Base-by-base conservation (phyloP, 2,329 filamentous ascomycete species). In the Madurella fahalii region DNA sequence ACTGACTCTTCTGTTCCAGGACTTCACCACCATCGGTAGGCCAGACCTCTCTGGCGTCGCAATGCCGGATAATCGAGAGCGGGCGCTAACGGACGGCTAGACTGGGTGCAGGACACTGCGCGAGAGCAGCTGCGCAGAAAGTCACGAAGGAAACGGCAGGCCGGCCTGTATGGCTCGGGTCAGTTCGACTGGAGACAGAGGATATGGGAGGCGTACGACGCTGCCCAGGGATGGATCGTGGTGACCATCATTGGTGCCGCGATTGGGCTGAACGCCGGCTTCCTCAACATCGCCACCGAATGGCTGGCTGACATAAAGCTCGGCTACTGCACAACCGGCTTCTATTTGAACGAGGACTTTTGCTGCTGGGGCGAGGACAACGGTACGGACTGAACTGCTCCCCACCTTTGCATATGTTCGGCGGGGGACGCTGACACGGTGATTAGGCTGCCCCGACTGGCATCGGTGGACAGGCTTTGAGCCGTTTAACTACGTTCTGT, bases 31-130 rank as follows among this genome's bases (percentile, higher is more conserved):
- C 1, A 94, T 94, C 81, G 84, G 84, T 86, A 58, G 56, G 50
- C 58, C 44, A 56, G 42, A 54, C 55, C 48, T 58, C 12, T 32
- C 17, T 9, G 15, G 16, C 32, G 16, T 16, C 16, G 20, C 31
- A 18, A 31, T 11, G 17, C 12, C 42, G 15, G 31, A 54, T 9
- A 8, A 43, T 45, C 55, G 54, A 46, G 40, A 7, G 52, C 9
- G 44, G 40, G 48, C 65, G 67, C 70, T 77, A 66, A 76, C 63
- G 47, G 31, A 17, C 54, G 41, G 48, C 47, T 78, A 83, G 94
- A 99, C 72, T 99, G 94, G 94, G 93, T 99, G 0, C 93, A 99
- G 71, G 94, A 99, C 80, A 92, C 93, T 11, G 87, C 91, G 34
- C 87, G 92, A 60, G 94, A 96, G 70, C 90, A 95, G 69, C 77